phyloP scores from a whole-genome alignment of 352 stramenopile genomes.

The Plasmopara muralis region DNA sequence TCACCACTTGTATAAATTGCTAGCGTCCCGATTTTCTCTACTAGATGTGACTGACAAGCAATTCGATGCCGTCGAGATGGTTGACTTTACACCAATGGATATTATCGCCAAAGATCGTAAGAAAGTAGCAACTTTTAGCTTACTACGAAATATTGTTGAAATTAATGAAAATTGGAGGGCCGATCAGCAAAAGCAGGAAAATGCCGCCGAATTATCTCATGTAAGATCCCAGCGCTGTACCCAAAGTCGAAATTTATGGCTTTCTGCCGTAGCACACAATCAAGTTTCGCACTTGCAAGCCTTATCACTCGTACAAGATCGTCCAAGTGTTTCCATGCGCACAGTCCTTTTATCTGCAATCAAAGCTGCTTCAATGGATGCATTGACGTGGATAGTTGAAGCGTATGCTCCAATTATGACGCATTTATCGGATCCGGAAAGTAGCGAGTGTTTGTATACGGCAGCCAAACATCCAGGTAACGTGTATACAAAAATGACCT shows the following conservation, averaged over 20 bases:
- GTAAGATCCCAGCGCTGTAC: neutral
- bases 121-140: neutral
- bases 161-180: slow-evolving; percentile 14
- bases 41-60: neutral
- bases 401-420: slow-evolving; percentile 1
- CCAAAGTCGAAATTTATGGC: slow-evolving; percentile 7
- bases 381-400: slow-evolving; percentile 39
- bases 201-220: neutral
- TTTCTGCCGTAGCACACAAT: slow-evolving; percentile 20
- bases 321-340: slow-evolving; percentile 2
- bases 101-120: no score
- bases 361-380: slow-evolving; percentile 22
- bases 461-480: slow-evolving; percentile 23
- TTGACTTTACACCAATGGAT: no score
- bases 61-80: neutral
- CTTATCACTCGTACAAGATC: slow-evolving; percentile 6
- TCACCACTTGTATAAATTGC: slow-evolving; percentile 8
- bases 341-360: slow-evolving; percentile 25
- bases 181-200: no score
- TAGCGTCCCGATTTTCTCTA: slow-evolving; percentile 4
- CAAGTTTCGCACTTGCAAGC: slow-evolving; percentile 32
- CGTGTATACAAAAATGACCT: slow-evolving; percentile 35
- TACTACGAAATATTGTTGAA: slow-evolving; percentile 16
- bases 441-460: slow-evolving; percentile 14
- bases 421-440: slow-evolving; percentile 11